Base-by-base conservation (phyloP, 495 filamentous ascomycete species). In the Pyronema omphalodes region DNA sequence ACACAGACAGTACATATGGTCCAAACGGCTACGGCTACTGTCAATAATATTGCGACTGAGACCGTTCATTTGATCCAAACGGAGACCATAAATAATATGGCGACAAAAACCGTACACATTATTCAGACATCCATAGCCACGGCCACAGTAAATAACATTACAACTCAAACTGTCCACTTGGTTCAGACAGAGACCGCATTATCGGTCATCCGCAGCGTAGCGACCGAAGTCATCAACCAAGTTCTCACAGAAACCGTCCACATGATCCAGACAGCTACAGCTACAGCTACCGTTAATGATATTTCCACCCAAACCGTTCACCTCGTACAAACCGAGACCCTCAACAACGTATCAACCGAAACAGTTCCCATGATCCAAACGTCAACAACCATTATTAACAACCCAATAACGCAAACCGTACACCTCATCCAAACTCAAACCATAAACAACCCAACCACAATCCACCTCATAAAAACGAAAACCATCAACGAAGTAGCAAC, bases 401-500 rank as follows among this genome's bases (percentile, higher is more conserved):
- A 18, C 29, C n/a, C 51, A 0, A 55, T 44, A 17, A 62, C 57
- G 40, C 36, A 58, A 15, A n/a, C 47, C 12, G 53, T 59, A 0
- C 44, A 58, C 23, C 60, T 44, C 0, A 46, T 59, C 29, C 43
- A 62, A 39, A 63, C 60, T 19, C 48, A 63, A 50, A 59, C 56
- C 33, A 43, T 63, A 23, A 12, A 54, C 7, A 59, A 48, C 29
- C 47, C 58, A 9, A 40, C 36, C 8, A 58, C 29, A 9, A 51
- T 17, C 17, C 12, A n/a, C 39, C 12, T 12, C 17, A 18, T 52
- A 34, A 9, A 41, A 29, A 55, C 58, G 15, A 41, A 53, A 12
- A 37, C 52, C 19, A 39, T 43, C 6, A 58, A 52, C 6, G 5
- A 29, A 29, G 23, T 29, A 29, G 57, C 51, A 33, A 59, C 57